phyloP scores from a whole-genome alignment of 495 filamentous ascomycete species.

The Venustampulla echinocandica region DNA sequence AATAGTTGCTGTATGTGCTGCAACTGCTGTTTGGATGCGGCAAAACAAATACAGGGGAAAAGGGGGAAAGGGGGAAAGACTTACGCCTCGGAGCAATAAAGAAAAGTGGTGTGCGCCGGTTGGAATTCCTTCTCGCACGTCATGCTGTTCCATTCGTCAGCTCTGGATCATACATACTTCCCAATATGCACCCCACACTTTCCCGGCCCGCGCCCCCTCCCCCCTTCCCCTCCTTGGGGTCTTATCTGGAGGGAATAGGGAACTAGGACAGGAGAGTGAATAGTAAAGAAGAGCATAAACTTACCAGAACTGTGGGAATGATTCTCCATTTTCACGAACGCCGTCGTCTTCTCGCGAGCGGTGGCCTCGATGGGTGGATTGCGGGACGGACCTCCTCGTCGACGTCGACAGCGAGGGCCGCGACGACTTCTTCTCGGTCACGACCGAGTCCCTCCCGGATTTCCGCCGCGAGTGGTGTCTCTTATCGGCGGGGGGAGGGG shows the following conservation, averaged over 20 bases:
- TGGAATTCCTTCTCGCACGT: constrained; percentile 25
- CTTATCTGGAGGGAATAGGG: background rate
- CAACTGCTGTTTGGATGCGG: too few species aligned
- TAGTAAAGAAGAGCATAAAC: constrained; percentile 7
- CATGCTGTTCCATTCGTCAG: constrained; percentile 23
- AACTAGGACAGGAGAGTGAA: background rate
- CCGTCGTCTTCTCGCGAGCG: constrained; percentile 8
- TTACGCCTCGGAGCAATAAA: constrained; percentile 24
- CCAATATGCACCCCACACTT: constrained; percentile 18
- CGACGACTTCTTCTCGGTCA: constrained; percentile 16
- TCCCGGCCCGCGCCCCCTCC: too few species aligned
- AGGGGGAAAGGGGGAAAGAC: background rate
- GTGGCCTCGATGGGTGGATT: constrained; percentile 1
- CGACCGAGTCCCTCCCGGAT: constrained; percentile 17
- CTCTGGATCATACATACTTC: background rate
- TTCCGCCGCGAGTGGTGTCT: constrained; percentile 17
- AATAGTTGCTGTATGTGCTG: too few species aligned
- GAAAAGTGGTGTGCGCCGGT: constrained; percentile 13
- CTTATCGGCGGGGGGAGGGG: constrained; percentile 14
- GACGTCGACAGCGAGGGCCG: constrained; percentile 12
- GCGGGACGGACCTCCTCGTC: constrained; percentile 12
- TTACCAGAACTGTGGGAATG: constrained; percentile 24
- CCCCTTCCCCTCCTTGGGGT: background rate
- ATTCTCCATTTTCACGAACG: constrained; percentile 19
- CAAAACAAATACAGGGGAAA: background rate